Percentiles rank a stretch among this genome's conserved stretches.
Evolutionary conservation across 331 rosid genomes (phyloP).

Genomic region (Ulmus americana): DNA sequence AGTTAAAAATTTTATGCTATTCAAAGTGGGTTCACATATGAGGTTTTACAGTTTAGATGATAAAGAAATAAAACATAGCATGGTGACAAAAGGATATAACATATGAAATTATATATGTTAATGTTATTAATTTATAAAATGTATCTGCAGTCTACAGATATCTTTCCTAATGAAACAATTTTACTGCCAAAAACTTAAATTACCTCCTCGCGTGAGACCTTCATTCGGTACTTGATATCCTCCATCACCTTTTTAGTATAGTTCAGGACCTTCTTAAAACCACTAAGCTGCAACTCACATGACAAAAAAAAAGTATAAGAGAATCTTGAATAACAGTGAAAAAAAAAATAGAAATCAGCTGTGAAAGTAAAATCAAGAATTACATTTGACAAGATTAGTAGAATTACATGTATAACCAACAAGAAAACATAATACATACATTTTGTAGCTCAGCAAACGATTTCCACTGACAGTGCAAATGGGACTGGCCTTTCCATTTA

Average conservation of each 20-base stretch:
- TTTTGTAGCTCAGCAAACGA: constrained; percentile 82
- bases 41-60: too few species aligned
- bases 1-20: too few species aligned
- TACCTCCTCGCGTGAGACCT: constrained; percentile 95
- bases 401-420: constrained; percentile 16
- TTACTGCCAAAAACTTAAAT: not conserved
- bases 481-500: constrained; percentile 99
- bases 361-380: constrained; percentile 1
- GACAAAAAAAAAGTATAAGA: constrained; percentile 22
- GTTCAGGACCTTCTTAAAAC: constrained; percentile 92
- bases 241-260: constrained; percentile 83
- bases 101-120: too few species aligned
- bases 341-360: not conserved
- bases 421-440: constrained; percentile 40
- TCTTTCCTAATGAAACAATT: too few species aligned
- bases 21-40: too few species aligned
- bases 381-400: not conserved
- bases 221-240: constrained; percentile 69
- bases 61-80: too few species aligned
- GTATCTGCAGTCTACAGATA: too few species aligned
- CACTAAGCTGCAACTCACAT: constrained; percentile 78
- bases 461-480: constrained; percentile 98
- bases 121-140: too few species aligned
- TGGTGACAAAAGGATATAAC: too few species aligned
- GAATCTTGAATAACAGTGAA: constrained; percentile 7